A percentile compares a stretch with the other conserved stretches of the same genome.
These are phyloP conservation scores for Tuber calosporum DNA, from an alignment of 495 filamentous ascomycete genomes.

Conservation along the genomic window DNA sequence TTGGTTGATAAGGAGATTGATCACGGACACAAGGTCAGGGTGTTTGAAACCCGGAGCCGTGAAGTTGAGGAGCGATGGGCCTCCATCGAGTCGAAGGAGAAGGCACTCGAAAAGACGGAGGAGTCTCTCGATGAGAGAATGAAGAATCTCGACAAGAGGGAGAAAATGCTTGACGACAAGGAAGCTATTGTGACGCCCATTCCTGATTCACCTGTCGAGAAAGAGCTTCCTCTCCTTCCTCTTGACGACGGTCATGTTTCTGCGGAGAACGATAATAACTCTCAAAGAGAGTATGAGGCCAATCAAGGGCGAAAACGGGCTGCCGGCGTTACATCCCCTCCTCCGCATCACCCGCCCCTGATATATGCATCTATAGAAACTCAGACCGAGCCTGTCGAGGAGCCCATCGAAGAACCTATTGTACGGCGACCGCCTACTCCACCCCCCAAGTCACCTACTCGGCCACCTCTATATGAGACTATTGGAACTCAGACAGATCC, in stretches of 20 bases:
- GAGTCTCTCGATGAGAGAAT: slow-evolving; percentile 47
- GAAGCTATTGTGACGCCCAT: slow-evolving; percentile 19
- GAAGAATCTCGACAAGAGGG: slow-evolving; percentile 48
- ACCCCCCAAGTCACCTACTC: slow-evolving; percentile 51
- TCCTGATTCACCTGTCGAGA: slow-evolving; percentile 28
- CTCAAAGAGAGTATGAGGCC: slow-evolving; percentile 57
- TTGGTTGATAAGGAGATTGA: slow-evolving; percentile 15
- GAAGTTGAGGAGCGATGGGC: slow-evolving; percentile 29
- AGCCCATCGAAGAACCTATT: neutral
- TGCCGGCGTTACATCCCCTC: slow-evolving; percentile 41
- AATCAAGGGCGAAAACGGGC: slow-evolving; percentile 64
- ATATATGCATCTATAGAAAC: slow-evolving; percentile 20
- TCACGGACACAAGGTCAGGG: slow-evolving; percentile 19
- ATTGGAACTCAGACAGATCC: slow-evolving; percentile 68
- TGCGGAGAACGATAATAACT: slow-evolving; percentile 38
- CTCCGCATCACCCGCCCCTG: slow-evolving; percentile 42
- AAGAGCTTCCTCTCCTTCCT: slow-evolving; percentile 6
- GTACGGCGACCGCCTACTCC: slow-evolving; percentile 61
- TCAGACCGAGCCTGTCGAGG: slow-evolving; percentile 3
- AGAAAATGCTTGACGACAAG: slow-evolving; percentile 23
- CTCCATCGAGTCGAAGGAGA: slow-evolving; percentile 47
- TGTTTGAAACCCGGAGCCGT: slow-evolving; percentile 20
- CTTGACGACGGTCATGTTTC: slow-evolving; percentile 2
- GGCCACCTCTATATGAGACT: slow-evolving; percentile 43
- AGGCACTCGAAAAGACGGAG: slow-evolving; percentile 48